Base-by-base conservation (phyloP, 345 rosid genomes). In the Acer campestre region DNA sequence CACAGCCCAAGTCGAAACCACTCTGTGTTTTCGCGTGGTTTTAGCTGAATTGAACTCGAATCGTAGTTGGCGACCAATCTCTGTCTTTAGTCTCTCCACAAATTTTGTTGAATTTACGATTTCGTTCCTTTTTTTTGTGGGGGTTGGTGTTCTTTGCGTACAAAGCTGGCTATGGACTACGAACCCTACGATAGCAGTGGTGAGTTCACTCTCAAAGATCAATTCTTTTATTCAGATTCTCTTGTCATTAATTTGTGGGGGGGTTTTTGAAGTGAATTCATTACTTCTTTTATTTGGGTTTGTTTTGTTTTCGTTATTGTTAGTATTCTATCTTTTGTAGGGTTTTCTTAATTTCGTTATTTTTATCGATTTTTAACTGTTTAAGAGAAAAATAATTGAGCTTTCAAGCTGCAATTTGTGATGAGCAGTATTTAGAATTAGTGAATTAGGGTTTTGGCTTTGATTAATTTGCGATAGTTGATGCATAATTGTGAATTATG, bases 131-230 rank as follows among this genome's bases (percentile, higher is more conserved):
- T 48, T 46, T 48, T 8, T n/a, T 46, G 49, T 10, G 49, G 49
- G 66, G 61, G 14, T 55, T 64, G 70, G 58, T 16, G 18, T 61
- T 17, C 4, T 56, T 68, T 78, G 49, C 14, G 42, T 59, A 3
- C 13, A 71, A 77, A 76, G 75, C 83, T 81, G 85, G 85, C 84
- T 67, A 92, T 92, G 94, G 91, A 92, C 73, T 90, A 84, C 89
- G 90, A 90, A 69, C 82, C 97, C 9, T 89, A 77, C 59, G 97
- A 90, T 79, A 92, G 93, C 88, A 92, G 94, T 73, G 94, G 97
- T 90, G 67, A 86, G 94, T 90, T 84, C 74, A 44, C 73, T 73
- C 42, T 55, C 66, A 49, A 68, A 44, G 18, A 82, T 77, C 76
- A 23, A 23, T 22, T 61, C 44, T 71, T 70, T 71, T 8, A 29